These are phyloP conservation scores for Leccinum fibrillosum DNA, from an alignment of 768 basidiomycete species.

Conservation along the genomic window DNA sequence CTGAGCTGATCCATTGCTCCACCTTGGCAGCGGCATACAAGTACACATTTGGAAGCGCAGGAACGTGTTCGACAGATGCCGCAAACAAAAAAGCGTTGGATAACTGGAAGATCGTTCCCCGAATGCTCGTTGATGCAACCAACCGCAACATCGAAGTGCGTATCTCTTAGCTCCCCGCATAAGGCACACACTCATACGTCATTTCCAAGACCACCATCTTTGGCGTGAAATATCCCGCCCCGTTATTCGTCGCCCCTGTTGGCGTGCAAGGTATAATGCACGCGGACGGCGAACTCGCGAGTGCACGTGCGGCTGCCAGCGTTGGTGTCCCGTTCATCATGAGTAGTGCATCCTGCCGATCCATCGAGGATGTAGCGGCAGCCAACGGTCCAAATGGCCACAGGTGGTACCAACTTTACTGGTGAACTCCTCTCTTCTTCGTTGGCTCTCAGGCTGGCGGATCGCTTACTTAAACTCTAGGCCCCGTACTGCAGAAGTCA, in stretches of 20 bases:
- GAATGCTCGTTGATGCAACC: constrained; percentile 67
- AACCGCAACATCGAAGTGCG: constrained; percentile 57
- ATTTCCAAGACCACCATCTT: constrained; percentile 60
- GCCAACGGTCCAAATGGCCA: constrained; percentile 61
- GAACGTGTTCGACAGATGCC: constrained; percentile 60
- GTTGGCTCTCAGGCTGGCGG: background rate
- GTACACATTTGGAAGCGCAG: constrained; percentile 79
- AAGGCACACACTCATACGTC: background rate
- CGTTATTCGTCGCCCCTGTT: constrained; percentile 68
- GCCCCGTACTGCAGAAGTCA: constrained; percentile 60
- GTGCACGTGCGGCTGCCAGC: constrained; percentile 60
- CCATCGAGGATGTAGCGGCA: constrained; percentile 74
- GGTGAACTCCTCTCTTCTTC: constrained; percentile 38
- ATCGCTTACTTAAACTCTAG: constrained; percentile 30
- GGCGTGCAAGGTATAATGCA: constrained; percentile 78
- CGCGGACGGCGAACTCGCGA: constrained; percentile 66
- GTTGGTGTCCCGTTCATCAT: constrained; percentile 69
- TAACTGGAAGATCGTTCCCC: constrained; percentile 73
- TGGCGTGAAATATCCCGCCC: constrained; percentile 58
- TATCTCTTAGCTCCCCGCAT: background rate
- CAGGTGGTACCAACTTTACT: constrained; percentile 83
- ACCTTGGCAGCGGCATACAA: constrained; percentile 54
- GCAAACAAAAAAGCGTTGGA: constrained; percentile 64
- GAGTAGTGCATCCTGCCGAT: constrained; percentile 69
- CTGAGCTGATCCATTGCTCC: background rate